phyloP scores from a whole-genome alignment of 192 early-diverging fungal species.

The Backusella liffmaniae region DNA sequence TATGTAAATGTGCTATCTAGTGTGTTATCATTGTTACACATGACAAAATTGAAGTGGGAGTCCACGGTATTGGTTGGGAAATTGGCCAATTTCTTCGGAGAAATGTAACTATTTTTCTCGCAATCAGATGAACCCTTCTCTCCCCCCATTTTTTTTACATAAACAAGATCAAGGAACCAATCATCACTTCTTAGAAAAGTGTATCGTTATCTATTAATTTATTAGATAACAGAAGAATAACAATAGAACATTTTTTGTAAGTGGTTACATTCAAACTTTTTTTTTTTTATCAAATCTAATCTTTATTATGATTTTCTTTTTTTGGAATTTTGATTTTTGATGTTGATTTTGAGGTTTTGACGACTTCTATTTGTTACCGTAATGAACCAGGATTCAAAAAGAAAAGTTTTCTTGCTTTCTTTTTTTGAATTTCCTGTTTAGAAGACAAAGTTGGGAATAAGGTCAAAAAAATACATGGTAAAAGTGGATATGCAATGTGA shows the following conservation, averaged over 20 bases:
- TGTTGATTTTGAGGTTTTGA: background rate
- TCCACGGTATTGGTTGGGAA: background rate
- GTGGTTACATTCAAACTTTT: background rate
- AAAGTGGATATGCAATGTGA: background rate
- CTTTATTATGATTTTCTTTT: background rate
- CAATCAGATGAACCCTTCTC: background rate
- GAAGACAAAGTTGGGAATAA: background rate
- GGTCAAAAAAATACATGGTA: background rate
- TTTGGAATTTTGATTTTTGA: background rate
- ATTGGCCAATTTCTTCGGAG: background rate
- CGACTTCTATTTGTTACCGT: background rate
- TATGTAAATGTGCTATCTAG: background rate
- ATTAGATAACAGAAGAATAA: conserved; percentile 1
- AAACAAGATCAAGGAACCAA: background rate
- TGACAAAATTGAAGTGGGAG: background rate
- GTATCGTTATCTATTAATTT: conserved; percentile 3
- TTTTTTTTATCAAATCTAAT: conserved; percentile 5
- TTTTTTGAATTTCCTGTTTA: background rate
- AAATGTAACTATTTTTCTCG: background rate
- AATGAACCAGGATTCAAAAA: background rate
- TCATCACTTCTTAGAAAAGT: background rate
- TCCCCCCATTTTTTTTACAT: conserved; percentile 2
- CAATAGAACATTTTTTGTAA: background rate
- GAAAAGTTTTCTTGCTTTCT: background rate
- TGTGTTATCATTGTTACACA: background rate